Evolutionary conservation across 305 asterid genomes (phyloP), one percentile per base, ranked within the genome.

Genomic region (Fraxinus dipetala): DNA sequence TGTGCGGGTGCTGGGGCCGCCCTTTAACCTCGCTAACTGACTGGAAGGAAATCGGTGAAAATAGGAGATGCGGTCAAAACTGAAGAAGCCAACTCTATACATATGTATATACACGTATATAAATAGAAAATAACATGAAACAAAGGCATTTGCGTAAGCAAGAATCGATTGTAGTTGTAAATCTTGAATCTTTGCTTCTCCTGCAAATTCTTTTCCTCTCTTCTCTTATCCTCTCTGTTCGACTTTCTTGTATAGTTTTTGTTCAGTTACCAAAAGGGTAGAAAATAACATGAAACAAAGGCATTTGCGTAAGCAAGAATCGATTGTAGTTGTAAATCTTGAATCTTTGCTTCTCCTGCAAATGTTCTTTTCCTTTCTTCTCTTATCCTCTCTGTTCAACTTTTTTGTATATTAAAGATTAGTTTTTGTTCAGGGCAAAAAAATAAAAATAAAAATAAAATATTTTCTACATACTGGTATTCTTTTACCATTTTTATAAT

Each of bases 321-420:
- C 67, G n/a, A 54, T 51, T 51, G 4, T 30, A 30, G 26, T 24
- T 78, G 45, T 34, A 34, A 34, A 34, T 34, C 36, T 34, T 38
- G 13, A 38, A 38, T 38, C 13, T 38, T 9, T 38, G 13, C 54
- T 77, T 86, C 87, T 63, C 79, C 79, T 2, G 11, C 45, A 75
- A 88, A 31, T 32, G 13, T 86, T 87, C 88, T 56, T 78, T 61
- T 80, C 80, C 80, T 61, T 76, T 30, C 36, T 14, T 75, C 67
- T 56, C 75, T 70, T 48, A 74, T 54, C 78, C 16, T 40, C 80
- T 83, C 83, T 61, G 74, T 79, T 81, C 61, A 77, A 77, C 76
- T 72, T 82, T 40, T 14, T 40, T 40, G 48, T 9, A 40, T 40
- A 40, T 35, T 7, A 82, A 30, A 83, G 76, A 65, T 76, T 38